Base-by-base conservation (phyloP, 495 filamentous ascomycete genomes). In the Podospora didyma region DNA sequence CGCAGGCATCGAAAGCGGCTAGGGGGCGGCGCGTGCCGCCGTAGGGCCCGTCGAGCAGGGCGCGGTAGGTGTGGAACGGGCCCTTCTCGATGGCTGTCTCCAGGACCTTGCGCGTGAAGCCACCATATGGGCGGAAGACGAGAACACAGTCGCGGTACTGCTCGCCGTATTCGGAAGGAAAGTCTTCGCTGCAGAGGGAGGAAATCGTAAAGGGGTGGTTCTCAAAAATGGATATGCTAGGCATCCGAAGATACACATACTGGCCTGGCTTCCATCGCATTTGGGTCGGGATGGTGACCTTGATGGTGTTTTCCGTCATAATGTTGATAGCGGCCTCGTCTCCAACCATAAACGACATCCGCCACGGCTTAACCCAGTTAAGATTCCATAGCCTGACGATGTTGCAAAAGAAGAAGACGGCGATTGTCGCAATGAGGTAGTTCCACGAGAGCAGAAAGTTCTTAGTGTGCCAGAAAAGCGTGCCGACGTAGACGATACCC, bases 181-280 rank as follows among this genome's bases (percentile, higher is more conserved):
- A 94, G 64, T 96, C 91, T 44, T 80, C 79, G 44, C 72, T 89
- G 83, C 79, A 95, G 17, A 96, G 82, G 0, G 92, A 96, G 7
- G 94, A 87, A 51, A 97, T 92, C 3, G 93, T 97, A 70, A 97
- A 97, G 4, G 93, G 93, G 57, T 97, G 93, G 62, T 93, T 97
- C 63, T 96, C 88, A 60, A 96, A 83, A 24, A 94, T 66, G 0
- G 89, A 90, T 59, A 97, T 90, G 2, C 89, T 88, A 0, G 93
- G 93, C 85, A 97, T 92, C 45, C 94, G 83, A 7, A 97, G 78
- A 64, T 97, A 97, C 22, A 97, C 89, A 59, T 93, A 96, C 69
- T 97, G 93, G 17, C 93, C 94, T 4, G 93, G 92, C 62, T 83
- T 85, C 93, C 93, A 97, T 59, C 82, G 86, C 82, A 96, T 88